Evolutionary conservation across 2,329 filamentous ascomycete species (phyloP).

Genomic region (Paecilomyces formosus): DNA sequence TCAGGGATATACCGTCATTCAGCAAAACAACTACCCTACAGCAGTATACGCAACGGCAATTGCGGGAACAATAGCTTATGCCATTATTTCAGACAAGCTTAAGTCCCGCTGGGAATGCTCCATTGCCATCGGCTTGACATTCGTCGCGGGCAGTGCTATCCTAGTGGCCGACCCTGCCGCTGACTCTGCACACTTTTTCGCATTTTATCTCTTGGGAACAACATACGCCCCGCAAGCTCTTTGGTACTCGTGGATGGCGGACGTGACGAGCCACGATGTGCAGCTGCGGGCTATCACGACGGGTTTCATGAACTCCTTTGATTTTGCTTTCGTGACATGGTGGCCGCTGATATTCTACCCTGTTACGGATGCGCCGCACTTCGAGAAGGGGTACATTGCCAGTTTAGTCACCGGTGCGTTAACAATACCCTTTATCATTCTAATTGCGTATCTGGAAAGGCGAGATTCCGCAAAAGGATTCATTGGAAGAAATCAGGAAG

Average conservation of each 20-base stretch:
- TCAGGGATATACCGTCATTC: constrained; percentile 34
- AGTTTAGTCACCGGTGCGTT: constrained; percentile 32
- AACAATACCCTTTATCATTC: constrained; percentile 27
- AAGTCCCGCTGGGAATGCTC: constrained; percentile 40
- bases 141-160: constrained; percentile 34
- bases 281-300: constrained; percentile 40
- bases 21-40: constrained; percentile 42
- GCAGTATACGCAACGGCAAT: constrained; percentile 37
- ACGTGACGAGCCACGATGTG: constrained; percentile 26
- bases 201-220: constrained; percentile 39
- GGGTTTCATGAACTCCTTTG: constrained; percentile 38
- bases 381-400: constrained; percentile 32
- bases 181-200: constrained; percentile 35
- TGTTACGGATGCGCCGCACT: constrained; percentile 34
- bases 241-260: constrained; percentile 44
- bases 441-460: constrained; percentile 33
- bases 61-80: constrained; percentile 35
- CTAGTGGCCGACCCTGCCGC: constrained; percentile 24
- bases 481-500: constrained; percentile 12
- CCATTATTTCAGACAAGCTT: constrained; percentile 35
- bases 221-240: constrained; percentile 41
- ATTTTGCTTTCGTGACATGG: constrained; percentile 37
- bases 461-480: constrained; percentile 15
- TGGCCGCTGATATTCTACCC: constrained; percentile 36
- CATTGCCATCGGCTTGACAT: constrained; percentile 35